A percentile compares a stretch with the other conserved stretches of the same genome.
Conservation (phyloP, 257 asterid genomes). For the Solanum tarijense region DNA sequence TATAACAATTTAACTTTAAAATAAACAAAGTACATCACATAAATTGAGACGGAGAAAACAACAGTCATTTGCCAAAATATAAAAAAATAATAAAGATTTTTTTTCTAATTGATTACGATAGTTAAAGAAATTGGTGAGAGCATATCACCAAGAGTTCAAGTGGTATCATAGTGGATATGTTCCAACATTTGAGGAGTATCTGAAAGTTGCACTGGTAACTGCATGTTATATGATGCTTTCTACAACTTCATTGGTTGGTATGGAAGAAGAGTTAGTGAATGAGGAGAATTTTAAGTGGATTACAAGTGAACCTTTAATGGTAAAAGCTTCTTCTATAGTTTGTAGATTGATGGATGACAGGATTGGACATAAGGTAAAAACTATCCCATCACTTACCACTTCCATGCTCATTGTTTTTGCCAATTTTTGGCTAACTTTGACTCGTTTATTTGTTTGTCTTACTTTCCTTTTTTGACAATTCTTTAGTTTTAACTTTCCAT, state of each 20-base stretch:
- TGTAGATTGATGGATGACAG: slow-evolving; percentile 5
- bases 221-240: background rate
- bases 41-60: too few species aligned
- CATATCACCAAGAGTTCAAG: background rate
- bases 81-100: background rate
- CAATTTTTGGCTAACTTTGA: background rate
- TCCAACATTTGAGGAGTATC: slow-evolving; percentile 1
- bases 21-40: too few species aligned
- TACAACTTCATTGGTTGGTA: background rate
- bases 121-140: background rate
- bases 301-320: background rate
- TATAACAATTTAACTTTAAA: too few species aligned
- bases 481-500: background rate
- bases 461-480: background rate
- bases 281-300: slow-evolving; percentile 3
- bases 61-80: too few species aligned
- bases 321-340: background rate
- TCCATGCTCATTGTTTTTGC: background rate
- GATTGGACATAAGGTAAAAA: slow-evolving; percentile 3
- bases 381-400: background rate
- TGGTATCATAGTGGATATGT: background rate
- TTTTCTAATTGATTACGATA: background rate
- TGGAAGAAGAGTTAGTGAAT: background rate
- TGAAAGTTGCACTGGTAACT: background rate
- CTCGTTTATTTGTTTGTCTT: background rate